phyloP scores from a whole-genome alignment of 495 filamentous ascomycete species.

The Apiosordaria backusii region DNA sequence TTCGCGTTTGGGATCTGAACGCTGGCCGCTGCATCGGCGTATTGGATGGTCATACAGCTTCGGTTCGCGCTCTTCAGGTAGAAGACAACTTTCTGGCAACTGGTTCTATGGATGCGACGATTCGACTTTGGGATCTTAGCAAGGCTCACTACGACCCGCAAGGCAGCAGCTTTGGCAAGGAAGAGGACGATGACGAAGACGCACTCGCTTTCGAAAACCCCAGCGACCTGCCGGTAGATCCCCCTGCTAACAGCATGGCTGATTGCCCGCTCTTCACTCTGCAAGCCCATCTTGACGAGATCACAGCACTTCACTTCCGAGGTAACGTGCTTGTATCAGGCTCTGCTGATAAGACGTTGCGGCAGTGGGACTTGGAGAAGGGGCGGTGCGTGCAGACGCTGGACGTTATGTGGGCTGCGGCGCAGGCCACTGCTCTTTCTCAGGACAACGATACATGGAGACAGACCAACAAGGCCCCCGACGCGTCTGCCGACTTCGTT shows the following conservation, averaged over 20 bases:
- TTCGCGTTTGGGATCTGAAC: slow-evolving; percentile 97
- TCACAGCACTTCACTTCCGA: slow-evolving; percentile 88
- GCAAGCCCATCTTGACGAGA: slow-evolving; percentile 86
- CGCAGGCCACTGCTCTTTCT: slow-evolving; percentile 73
- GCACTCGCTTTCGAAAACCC: slow-evolving; percentile 57
- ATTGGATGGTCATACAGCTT: slow-evolving; percentile 91
- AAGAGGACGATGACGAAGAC: slow-evolving; percentile 60
- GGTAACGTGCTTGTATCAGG: slow-evolving; percentile 89
- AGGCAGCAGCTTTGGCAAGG: slow-evolving; percentile 62
- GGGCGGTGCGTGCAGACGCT: slow-evolving; percentile 96
- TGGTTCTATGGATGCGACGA: slow-evolving; percentile 92
- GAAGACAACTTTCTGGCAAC: slow-evolving; percentile 96
- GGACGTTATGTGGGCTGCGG: slow-evolving; percentile 98
- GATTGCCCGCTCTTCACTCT: slow-evolving; percentile 87
- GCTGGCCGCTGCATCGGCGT: slow-evolving; percentile 84
- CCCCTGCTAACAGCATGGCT: slow-evolving; percentile 67
- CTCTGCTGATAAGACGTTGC: slow-evolving; percentile 92
- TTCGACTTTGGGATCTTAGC: slow-evolving; percentile 88
- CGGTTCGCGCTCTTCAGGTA: slow-evolving; percentile 87
- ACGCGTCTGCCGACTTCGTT: slow-evolving; percentile 78
- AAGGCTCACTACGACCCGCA: slow-evolving; percentile 56
- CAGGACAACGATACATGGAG: slow-evolving; percentile 55
- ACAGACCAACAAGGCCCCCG: slow-evolving; percentile 53
- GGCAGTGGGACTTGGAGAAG: slow-evolving; percentile 96
- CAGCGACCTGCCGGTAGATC: slow-evolving; percentile 57